Conservation (phyloP, 805 yeast genomes). For the Hanseniaspora vineae region DNA sequence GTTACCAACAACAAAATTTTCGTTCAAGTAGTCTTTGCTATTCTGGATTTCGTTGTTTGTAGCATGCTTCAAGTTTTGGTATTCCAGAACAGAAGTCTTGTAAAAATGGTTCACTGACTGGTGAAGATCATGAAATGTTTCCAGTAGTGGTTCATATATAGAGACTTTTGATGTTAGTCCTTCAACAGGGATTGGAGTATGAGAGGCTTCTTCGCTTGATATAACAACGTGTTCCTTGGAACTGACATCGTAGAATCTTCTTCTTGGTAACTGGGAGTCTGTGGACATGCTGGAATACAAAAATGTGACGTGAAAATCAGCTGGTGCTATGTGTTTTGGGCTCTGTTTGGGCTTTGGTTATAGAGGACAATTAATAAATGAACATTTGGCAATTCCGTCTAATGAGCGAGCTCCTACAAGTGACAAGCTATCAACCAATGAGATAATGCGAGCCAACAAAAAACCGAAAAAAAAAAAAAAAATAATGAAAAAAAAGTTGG, state of each 20-base stretch:
- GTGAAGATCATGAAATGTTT: background rate
- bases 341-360: too few species aligned
- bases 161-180: background rate
- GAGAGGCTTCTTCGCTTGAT: background rate
- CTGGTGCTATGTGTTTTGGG: too few species aligned
- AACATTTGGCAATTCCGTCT: too few species aligned
- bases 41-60: background rate
- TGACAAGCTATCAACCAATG: too few species aligned
- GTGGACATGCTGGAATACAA: background rate
- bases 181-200: background rate
- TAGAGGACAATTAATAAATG: too few species aligned
- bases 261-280: background rate
- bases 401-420: too few species aligned
- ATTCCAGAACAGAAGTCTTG: background rate
- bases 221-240: background rate
- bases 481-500: too few species aligned
- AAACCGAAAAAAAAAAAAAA: too few species aligned
- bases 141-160: background rate
- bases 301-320: too few species aligned
- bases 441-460: too few species aligned
- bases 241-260: background rate
- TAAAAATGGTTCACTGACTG: background rate
- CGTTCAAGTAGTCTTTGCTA: background rate
- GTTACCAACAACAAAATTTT: slow-evolving; percentile 2
- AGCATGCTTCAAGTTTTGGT: background rate